Conservation (phyloP, 805 yeast species). For the Kockiozyma suomiensis region DNA sequence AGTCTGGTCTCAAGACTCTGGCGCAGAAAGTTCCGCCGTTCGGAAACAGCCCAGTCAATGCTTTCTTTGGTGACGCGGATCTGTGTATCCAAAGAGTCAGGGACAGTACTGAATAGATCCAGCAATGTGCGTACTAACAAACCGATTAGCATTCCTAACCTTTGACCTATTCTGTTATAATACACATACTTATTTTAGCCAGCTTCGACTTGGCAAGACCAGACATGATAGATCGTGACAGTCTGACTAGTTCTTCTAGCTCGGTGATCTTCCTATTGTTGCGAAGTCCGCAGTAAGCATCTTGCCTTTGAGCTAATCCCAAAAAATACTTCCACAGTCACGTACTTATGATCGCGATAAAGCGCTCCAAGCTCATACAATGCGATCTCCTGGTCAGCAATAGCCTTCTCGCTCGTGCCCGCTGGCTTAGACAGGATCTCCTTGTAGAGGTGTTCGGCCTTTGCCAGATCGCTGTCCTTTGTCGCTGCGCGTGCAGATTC, state of each 20-base stretch:
- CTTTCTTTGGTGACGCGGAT: conserved; percentile 73
- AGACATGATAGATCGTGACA: conserved; percentile 71
- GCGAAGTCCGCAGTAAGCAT: not conserved
- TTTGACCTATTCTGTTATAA: not conserved
- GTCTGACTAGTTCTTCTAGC: conserved; percentile 62
- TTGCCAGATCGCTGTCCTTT: conserved; percentile 50
- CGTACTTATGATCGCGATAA: conserved; percentile 52
- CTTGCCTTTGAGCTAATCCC: too few species aligned
- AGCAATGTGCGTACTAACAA: conserved; percentile 62
- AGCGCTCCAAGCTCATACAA: conserved; percentile 75
- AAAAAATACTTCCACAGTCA: not conserved
- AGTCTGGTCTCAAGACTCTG: conserved; percentile 85
- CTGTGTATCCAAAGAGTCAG: conserved; percentile 66
- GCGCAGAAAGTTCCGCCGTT: conserved; percentile 83
- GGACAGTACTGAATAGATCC: conserved; percentile 70
- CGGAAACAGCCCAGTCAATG: conserved; percentile 82
- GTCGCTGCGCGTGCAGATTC: conserved; percentile 63
- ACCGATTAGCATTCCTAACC: not conserved
- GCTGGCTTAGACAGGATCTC: conserved; percentile 48
- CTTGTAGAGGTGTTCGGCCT: conserved; percentile 64
- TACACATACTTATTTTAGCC: conserved; percentile 65
- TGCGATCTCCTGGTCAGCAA: conserved; percentile 65
- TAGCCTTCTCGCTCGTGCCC: conserved; percentile 45
- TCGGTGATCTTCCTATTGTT: conserved; percentile 47
- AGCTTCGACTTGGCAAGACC: conserved; percentile 90